phyloP scores from a whole-genome alignment of 768 basidiomycete genomes.

The Pluteus cervinus region DNA sequence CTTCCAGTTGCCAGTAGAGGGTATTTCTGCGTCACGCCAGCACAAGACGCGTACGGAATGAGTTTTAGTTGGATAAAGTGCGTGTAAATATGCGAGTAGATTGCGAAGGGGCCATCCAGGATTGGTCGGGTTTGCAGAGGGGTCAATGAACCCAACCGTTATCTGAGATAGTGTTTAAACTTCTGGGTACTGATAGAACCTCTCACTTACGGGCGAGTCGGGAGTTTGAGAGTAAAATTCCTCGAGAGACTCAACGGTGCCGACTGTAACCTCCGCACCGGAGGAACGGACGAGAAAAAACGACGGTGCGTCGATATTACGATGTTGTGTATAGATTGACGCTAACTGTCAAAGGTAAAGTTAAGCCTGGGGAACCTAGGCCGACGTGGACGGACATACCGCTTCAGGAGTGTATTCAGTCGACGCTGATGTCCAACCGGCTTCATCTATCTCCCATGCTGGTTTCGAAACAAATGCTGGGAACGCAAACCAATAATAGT shows the following conservation, averaged over 20 bases:
- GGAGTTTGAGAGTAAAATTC: constrained; percentile 43
- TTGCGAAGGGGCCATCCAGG: constrained; percentile 95
- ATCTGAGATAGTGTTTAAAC: constrained; percentile 14
- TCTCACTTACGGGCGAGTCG: constrained; percentile 7
- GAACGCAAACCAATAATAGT: constrained; percentile 98
- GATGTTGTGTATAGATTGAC: constrained; percentile 43
- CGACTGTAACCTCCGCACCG: constrained; percentile 16
- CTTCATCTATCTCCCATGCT: constrained; percentile 73
- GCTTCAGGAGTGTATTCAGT: constrained; percentile 34
- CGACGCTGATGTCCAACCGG: constrained; percentile 51
- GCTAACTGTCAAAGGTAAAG: no score
- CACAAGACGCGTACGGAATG: constrained; percentile 59
- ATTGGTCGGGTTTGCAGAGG: constrained; percentile 67
- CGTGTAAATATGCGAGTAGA: constrained; percentile 74
- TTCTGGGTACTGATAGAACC: not conserved
- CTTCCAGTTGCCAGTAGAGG: constrained; percentile 42
- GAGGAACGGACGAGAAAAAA: constrained; percentile 60
- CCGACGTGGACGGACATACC: no score
- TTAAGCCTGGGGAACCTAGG: no score
- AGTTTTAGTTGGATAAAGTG: constrained; percentile 45
- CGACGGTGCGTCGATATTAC: constrained; percentile 30
- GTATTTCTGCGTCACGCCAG: constrained; percentile 64
- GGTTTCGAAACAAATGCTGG: constrained; percentile 89
- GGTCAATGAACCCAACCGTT: constrained; percentile 72
- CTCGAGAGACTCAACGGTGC: constrained; percentile 47